Evolutionary conservation across 2,329 filamentous ascomycete species (phyloP).

Genomic region (Bipolaris zeicola): DNA sequence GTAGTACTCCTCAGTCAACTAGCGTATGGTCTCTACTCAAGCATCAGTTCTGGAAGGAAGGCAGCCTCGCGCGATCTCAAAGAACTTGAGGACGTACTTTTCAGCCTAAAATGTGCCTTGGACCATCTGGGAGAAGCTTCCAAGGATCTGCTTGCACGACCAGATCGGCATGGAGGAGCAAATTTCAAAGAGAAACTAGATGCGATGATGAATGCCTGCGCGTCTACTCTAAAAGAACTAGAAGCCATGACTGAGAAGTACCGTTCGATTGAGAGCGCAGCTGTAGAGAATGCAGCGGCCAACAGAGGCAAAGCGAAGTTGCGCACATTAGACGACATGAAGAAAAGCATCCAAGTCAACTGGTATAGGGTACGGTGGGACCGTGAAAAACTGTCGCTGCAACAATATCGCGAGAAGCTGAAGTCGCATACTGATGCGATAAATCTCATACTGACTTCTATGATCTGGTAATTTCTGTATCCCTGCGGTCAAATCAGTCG

Average conservation of each 20-base stretch:
- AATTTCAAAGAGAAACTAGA: not conserved
- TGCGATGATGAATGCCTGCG: not conserved
- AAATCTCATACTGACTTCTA: not conserved
- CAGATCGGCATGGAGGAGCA: not conserved
- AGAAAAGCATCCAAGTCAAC: not conserved
- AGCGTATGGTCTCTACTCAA: not conserved
- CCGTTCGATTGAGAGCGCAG: not conserved
- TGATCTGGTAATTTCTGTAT: not conserved
- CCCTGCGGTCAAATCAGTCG: not conserved
- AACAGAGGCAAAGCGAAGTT: not conserved
- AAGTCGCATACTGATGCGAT: constrained; percentile 3
- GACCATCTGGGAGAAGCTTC: not conserved
- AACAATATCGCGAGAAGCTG: not conserved
- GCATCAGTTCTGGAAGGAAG: not conserved
- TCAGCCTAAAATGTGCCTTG: not conserved
- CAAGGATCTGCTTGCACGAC: not conserved
- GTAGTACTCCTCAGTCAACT: constrained; percentile 1
- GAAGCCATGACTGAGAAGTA: not conserved
- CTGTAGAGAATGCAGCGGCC: not conserved
- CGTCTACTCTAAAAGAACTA: not conserved
- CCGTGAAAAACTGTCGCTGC: not conserved
- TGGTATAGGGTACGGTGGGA: constrained; percentile 4
- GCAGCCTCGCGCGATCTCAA: not conserved
- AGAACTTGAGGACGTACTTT: not conserved
- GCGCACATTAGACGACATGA: not conserved